Base-by-base conservation (phyloP, 495 filamentous ascomycete genomes). In the Aspergillus saccharolyticus region DNA sequence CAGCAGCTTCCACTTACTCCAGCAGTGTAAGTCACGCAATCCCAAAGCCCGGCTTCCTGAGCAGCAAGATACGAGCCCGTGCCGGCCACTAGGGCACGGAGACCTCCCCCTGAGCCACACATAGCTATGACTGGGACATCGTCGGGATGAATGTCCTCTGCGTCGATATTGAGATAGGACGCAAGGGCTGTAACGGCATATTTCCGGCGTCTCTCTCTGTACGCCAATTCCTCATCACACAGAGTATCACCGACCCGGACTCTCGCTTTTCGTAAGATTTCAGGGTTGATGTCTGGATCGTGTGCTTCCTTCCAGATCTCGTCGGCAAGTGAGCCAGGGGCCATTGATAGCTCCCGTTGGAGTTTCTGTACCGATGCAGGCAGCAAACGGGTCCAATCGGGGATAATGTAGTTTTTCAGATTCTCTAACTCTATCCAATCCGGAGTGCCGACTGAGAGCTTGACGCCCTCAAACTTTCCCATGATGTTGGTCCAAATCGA, bases 1-100 rank as follows among this genome's bases (percentile, higher is more conserved):
- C 94, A 98, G 68, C 94, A 97, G 61, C 89, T 94, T 4, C 94
- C 94, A 64, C 89, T 93, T 16, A 98, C 94, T 8, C 94, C 94
- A 21, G 94, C 90, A 0, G 90, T 92, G 64, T 98, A 98, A 0
- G 91, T 98, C 0, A 88, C 81, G 68, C 92, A 96, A 67, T 96
- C 90, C 68, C 94, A 96, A 0, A 98, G 76, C 0, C 94, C 94
- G 48, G 86, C 85, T 70, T 96, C 89, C 22, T 88, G 80, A 4
- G 90, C 79, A 28, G 89, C 89, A 15, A 92, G 73, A 53, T 90
- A 88, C 1, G 90, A 96, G 14, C 91, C 89, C 0, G 89, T 82
- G 0, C 94, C 91, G 15, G 94, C 93, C 9, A 97, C 89, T 49
- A 98, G 78, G 0, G 94, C 93, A 25, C 94, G 78, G 18, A 98